Evolutionary conservation across 2,329 filamentous ascomycete species (phyloP).

Genomic region (Diaporthe velutina): DNA sequence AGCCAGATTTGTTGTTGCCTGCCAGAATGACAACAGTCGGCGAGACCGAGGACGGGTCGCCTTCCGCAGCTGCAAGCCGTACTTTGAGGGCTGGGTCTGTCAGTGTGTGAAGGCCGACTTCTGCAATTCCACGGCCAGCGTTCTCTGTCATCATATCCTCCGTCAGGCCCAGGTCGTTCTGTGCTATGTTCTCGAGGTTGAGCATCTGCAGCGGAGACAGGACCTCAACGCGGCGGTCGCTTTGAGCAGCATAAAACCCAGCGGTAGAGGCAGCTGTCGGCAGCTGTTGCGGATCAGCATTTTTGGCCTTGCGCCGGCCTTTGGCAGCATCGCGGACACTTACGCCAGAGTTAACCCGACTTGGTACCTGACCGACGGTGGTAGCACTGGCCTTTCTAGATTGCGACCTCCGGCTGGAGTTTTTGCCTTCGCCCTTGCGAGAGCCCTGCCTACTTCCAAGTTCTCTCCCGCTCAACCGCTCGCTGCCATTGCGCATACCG

Average conservation of each 20-base stretch:
- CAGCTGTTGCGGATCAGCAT: conserved; percentile 54
- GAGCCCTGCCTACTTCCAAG: conserved; percentile 63
- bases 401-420: conserved; percentile 63
- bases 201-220: conserved; percentile 87
- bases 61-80: conserved; percentile 58
- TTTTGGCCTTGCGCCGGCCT: conserved; percentile 46
- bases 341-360: conserved; percentile 63
- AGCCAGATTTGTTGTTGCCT: conserved; percentile 93
- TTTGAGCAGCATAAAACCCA: conserved; percentile 67
- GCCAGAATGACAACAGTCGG: conserved; percentile 80
- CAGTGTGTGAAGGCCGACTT: conserved; percentile 81
- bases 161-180: conserved; percentile 86
- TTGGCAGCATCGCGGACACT: conserved; percentile 45
- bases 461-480: conserved; percentile 63
- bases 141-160: conserved; percentile 95
- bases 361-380: conserved; percentile 56
- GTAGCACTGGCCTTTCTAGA: conserved; percentile 68
- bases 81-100: conserved; percentile 71
- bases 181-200: conserved; percentile 91
- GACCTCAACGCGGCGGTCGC: conserved; percentile 70
- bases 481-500: conserved; percentile 57
- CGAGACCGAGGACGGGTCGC: conserved; percentile 42
- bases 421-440: conserved; percentile 67
- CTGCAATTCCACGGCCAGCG: conserved; percentile 87
- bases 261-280: conserved; percentile 45